Evolutionary conservation across 2,329 filamentous ascomycete genomes (phyloP).

Genomic region (Didymella sp.): DNA sequence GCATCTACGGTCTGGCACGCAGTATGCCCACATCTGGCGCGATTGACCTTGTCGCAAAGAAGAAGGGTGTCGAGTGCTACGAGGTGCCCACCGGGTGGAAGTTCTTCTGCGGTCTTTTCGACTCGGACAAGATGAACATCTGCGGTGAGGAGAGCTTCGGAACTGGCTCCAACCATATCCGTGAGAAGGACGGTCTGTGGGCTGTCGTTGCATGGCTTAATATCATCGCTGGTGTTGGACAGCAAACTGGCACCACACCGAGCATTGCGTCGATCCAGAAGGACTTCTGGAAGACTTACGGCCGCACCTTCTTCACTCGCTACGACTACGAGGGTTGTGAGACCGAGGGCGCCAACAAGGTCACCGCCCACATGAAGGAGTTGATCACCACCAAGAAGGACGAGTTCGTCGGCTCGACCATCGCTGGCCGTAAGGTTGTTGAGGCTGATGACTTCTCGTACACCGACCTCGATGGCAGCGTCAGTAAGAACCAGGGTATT

Average conservation of each 20-base stretch:
- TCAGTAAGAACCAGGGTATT: constrained; percentile 94
- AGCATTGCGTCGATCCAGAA: constrained; percentile 96
- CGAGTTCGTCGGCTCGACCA: constrained; percentile 82
- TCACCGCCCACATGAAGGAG: constrained; percentile 80
- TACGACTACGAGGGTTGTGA: constrained; percentile 98
- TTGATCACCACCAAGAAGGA: constrained; percentile 72
- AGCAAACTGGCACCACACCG: constrained; percentile 79
- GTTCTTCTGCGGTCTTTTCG: constrained; percentile 96
- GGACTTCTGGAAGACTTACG: constrained; percentile 96
- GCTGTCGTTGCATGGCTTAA: constrained; percentile 97
- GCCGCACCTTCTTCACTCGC: constrained; percentile 97
- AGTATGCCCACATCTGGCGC: constrained; percentile 98
- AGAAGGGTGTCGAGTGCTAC: constrained; percentile 88
- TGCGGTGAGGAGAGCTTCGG: constrained; percentile 99
- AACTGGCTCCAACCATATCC: constrained; percentile 97
- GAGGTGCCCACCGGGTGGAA: constrained; percentile 99
- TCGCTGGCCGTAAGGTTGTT: constrained; percentile 81
- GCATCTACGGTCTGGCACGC: constrained; percentile 91
- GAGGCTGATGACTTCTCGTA: constrained; percentile 97
- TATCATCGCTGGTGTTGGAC: constrained; percentile 93
- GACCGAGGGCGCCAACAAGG: constrained; percentile 86
- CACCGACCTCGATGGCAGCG: constrained; percentile 96
- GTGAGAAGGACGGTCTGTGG: constrained; percentile 99
- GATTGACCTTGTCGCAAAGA: constrained; percentile 94
- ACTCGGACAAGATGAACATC: constrained; percentile 99